Conservation (phyloP, 2,329 filamentous ascomycete genomes). For the Fusarium sulawesiense region DNA sequence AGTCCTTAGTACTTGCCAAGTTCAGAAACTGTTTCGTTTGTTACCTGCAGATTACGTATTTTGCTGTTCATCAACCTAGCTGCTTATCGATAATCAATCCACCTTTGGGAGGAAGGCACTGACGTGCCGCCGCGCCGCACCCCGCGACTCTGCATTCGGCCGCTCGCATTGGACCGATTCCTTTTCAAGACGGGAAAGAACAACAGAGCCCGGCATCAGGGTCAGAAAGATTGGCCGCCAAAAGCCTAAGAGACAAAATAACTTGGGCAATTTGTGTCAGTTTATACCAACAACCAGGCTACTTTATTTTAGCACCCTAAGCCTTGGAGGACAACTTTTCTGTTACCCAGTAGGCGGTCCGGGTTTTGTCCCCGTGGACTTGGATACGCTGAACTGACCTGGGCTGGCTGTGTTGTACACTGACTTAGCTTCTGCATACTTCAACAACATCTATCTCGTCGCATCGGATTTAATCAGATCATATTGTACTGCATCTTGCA, state of each 20-base stretch:
- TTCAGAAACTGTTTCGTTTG: neutral
- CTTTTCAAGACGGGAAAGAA: constrained; percentile 14
- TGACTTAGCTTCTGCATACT: constrained; percentile 12
- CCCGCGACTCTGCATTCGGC: constrained; percentile 33
- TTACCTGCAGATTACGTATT: neutral
- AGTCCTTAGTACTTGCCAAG: neutral
- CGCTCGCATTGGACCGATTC: constrained; percentile 14
- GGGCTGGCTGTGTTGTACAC: neutral
- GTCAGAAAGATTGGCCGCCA: neutral
- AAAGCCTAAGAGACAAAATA: neutral
- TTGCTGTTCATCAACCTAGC: neutral
- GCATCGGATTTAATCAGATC: constrained; percentile 4
- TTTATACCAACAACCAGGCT: neutral
- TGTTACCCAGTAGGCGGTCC: neutral
- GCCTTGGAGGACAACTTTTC: neutral
- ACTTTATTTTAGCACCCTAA: neutral
- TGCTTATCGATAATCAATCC: constrained; percentile 36
- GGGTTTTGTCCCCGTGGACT: neutral
- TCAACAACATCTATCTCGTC: constrained; percentile 6
- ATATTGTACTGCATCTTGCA: neutral
- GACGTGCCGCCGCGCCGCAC: constrained; percentile 23
- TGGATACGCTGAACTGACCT: neutral
- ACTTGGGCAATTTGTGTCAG: neutral
- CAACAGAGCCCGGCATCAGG: neutral
- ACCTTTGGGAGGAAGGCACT: neutral